Conservation (phyloP, 1,284 basidiomycete species). For the Cutaneotrichosporon cutaneum region DNA sequence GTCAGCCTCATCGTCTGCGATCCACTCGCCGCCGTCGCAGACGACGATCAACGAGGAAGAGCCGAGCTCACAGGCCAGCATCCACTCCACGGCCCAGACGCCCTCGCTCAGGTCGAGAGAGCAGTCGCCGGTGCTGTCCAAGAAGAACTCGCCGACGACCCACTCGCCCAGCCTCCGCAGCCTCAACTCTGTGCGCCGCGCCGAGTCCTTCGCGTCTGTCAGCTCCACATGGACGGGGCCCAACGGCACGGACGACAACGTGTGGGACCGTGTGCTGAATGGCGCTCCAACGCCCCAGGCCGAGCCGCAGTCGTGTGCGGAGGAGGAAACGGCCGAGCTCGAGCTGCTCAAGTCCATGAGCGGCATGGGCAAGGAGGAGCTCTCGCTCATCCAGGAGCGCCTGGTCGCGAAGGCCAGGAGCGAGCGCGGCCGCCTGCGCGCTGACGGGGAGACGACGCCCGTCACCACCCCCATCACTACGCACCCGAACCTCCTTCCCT, state of each 20-base stretch:
- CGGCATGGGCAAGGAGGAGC: constrained; percentile 40
- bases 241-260: constrained; percentile 5
- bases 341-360: constrained; percentile 33
- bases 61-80: not conserved
- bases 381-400: constrained; percentile 37
- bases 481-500: not conserved
- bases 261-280: constrained; percentile 18
- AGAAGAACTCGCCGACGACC: not conserved
- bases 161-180: constrained; percentile 5
- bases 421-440: constrained; percentile 38
- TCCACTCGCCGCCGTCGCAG: constrained; percentile 7
- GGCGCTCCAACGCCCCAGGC: constrained; percentile 6
- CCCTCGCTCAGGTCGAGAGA: not conserved
- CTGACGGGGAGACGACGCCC: constrained; percentile 8
- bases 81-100: not conserved
- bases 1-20: constrained; percentile 3
- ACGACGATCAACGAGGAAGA: constrained; percentile 9
- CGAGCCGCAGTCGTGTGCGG: not conserved
- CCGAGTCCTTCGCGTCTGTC: constrained; percentile 11
- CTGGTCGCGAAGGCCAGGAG: constrained; percentile 42
- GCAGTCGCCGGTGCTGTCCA: not conserved
- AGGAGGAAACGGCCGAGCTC: constrained; percentile 20
- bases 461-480: not conserved
- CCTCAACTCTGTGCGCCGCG: constrained; percentile 1
- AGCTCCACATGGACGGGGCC: constrained; percentile 19